Evolutionary conservation across 768 basidiomycete species (phyloP).

Genomic region (Pisolithus microcarpus): DNA sequence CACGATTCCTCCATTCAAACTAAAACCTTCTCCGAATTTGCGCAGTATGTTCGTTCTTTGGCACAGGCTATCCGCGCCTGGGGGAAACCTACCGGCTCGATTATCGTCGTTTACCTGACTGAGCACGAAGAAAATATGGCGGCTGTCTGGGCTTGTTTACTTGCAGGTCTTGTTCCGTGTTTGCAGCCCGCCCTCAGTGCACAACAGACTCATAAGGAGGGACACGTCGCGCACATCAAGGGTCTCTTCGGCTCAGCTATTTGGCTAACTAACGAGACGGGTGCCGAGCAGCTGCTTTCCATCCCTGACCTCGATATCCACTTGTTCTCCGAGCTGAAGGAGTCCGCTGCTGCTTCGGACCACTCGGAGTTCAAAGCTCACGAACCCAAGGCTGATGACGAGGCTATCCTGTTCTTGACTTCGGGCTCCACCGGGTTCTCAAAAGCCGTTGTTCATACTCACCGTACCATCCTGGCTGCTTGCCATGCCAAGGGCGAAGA

Average conservation of each 20-base stretch:
- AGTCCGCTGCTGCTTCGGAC: slow-evolving; percentile 1
- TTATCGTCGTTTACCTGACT: slow-evolving; percentile 18
- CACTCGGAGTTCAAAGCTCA: slow-evolving; percentile 9
- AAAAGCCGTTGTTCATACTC: slow-evolving; percentile 36
- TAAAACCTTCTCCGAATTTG: slow-evolving; percentile 7
- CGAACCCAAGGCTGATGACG: slow-evolving; percentile 21
- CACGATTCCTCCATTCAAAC: no score
- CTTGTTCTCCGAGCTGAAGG: slow-evolving; percentile 16
- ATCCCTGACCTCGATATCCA: slow-evolving; percentile 20
- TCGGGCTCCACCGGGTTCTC: slow-evolving; percentile 41
- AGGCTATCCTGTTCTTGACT: slow-evolving; percentile 31
- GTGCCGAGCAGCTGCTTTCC: slow-evolving; percentile 17
- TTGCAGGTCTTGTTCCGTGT: slow-evolving; percentile 26
- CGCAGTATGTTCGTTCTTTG: neutral
- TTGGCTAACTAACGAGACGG: slow-evolving; percentile 24
- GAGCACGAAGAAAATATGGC: slow-evolving; percentile 30
- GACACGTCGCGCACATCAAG: slow-evolving; percentile 24
- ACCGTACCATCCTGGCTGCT: slow-evolving; percentile 31
- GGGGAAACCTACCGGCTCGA: neutral
- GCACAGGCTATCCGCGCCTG: neutral
- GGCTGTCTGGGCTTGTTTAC: slow-evolving; percentile 25
- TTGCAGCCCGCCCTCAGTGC: slow-evolving; percentile 28
- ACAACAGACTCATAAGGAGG: slow-evolving; percentile 24
- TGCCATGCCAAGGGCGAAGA: slow-evolving; percentile 27
- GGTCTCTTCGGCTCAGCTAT: slow-evolving; percentile 22